These are phyloP conservation scores for Prunus mira DNA, from an alignment of 306 rosid genomes.

Conservation along the genomic window DNA sequence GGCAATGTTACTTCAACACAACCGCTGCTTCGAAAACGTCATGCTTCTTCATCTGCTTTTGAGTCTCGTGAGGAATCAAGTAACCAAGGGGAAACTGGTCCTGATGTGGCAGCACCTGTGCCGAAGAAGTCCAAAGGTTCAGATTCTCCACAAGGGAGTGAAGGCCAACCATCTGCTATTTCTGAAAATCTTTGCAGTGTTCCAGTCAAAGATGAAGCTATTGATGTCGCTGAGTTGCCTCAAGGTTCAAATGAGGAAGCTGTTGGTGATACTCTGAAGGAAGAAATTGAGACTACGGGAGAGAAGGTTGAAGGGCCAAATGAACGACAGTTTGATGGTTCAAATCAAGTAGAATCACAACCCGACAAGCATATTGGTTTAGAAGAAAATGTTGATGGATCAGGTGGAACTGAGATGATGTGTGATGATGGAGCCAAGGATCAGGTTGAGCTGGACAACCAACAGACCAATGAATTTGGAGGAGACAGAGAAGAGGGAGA, in stretches of 20 bases:
- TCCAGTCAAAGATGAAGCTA: slow-evolving; percentile 50
- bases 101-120: slow-evolving; percentile 50
- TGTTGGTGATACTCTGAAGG: slow-evolving; percentile 49
- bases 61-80: slow-evolving; percentile 63
- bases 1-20: slow-evolving; percentile 37
- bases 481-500: slow-evolving; percentile 93
- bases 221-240: slow-evolving; percentile 52
- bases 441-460: slow-evolving; percentile 58
- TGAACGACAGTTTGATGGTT: slow-evolving; percentile 44
- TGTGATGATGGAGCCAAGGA: slow-evolving; percentile 62
- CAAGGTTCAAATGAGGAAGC: slow-evolving; percentile 63
- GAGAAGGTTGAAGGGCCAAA: slow-evolving; percentile 56
- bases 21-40: slow-evolving; percentile 64
- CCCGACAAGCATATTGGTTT: slow-evolving; percentile 37
- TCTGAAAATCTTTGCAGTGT: slow-evolving; percentile 45
- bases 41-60: slow-evolving; percentile 55
- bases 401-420: slow-evolving; percentile 40
- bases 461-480: slow-evolving; percentile 39
- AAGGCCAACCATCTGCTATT: slow-evolving; percentile 45
- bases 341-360: slow-evolving; percentile 51
- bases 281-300: slow-evolving; percentile 45
- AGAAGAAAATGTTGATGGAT: slow-evolving; percentile 57
- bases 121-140: slow-evolving; percentile 68
- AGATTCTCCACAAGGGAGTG: slow-evolving; percentile 51
- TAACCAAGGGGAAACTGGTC: slow-evolving; percentile 44